These are phyloP conservation scores for Tetramitus jugosus DNA, from an alignment of 208 protist species.

Conservation along the genomic window DNA sequence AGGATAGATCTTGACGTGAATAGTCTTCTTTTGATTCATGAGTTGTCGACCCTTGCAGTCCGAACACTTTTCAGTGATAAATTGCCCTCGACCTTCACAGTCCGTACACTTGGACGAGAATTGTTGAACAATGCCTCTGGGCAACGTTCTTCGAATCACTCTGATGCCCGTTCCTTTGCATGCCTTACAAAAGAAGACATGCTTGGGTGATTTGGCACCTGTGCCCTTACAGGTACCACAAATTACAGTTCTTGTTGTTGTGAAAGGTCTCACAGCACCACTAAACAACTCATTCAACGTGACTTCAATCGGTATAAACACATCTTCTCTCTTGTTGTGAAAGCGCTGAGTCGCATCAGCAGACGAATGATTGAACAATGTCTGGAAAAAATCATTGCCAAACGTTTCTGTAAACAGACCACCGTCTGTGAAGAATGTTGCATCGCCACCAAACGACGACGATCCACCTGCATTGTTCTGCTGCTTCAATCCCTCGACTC, in stretches of 20 bases:
- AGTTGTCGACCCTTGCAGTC: slow-evolving; percentile 86
- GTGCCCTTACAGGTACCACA: slow-evolving; percentile 69
- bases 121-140: slow-evolving; percentile 93
- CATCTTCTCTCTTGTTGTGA: slow-evolving; percentile 81
- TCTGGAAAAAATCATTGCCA: slow-evolving; percentile 2
- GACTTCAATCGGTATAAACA: slow-evolving; percentile 80
- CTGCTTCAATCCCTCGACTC: not conserved
- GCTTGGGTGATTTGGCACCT: slow-evolving; percentile 60
- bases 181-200: slow-evolving; percentile 66
- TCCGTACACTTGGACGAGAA: slow-evolving; percentile 77
- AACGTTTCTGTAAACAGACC: not conserved
- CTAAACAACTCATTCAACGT: slow-evolving; percentile 93
- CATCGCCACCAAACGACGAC: not conserved
- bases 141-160: slow-evolving; percentile 72
- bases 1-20: slow-evolving; percentile 91
- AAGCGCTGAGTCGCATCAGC: slow-evolving; percentile 37
- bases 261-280: slow-evolving; percentile 87
- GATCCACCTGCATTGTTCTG: not conserved
- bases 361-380: not conserved
- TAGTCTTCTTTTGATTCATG: slow-evolving; percentile 84
- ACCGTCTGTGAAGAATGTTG: no score
- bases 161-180: slow-evolving; percentile 84
- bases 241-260: slow-evolving; percentile 64
- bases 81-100: slow-evolving; percentile 82
- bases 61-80: slow-evolving; percentile 78